These are phyloP conservation scores for Rhodotorula babjevae DNA, from an alignment of 768 basidiomycete genomes.

Conservation along the genomic window DNA sequence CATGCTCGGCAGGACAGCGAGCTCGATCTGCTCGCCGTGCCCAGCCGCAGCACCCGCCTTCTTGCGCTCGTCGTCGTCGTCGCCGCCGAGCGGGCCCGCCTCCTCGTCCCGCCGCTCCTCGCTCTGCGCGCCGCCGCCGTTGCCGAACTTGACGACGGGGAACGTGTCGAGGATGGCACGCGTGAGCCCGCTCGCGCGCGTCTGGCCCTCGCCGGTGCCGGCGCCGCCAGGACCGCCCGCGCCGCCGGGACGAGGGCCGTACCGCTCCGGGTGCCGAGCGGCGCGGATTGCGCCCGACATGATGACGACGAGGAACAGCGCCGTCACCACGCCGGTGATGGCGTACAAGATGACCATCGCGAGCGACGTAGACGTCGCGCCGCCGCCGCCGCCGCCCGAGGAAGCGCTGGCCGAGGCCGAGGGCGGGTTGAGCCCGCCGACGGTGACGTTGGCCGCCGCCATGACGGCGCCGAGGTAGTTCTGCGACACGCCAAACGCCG, in stretches of 20 bases:
- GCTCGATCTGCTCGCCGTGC: conserved; percentile 2
- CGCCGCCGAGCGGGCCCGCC: background rate
- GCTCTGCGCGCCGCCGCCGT: conserved; percentile 9
- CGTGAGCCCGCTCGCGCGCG: conserved; percentile 75
- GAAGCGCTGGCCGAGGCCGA: conserved; percentile 45
- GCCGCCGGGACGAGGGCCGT: conserved; percentile 63
- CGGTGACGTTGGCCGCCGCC: conserved; percentile 52
- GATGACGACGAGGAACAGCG: conserved; percentile 77
- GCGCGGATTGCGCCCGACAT: conserved; percentile 77
- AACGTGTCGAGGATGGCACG: conserved; percentile 94
- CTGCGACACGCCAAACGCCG: conserved; percentile 6
- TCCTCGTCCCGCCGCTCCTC: background rate
- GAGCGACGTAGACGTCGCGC: conserved; percentile 44
- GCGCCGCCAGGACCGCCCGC: conserved; percentile 44
- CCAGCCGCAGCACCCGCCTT: conserved; percentile 36
- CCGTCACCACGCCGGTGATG: conserved; percentile 82
- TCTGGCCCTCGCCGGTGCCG: conserved; percentile 51
- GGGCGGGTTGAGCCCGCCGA: conserved; percentile 52
- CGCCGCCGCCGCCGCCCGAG: conserved; percentile 16
- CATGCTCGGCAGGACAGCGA: background rate
- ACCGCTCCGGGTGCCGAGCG: conserved; percentile 81
- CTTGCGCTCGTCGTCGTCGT: background rate
- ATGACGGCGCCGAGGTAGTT: conserved; percentile 55
- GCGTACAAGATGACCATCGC: conserved; percentile 69
- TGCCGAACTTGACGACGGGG: conserved; percentile 80